These are phyloP conservation scores for Colletotrichum phormii DNA, from an alignment of 2,329 filamentous ascomycete species.

Conservation along the genomic window DNA sequence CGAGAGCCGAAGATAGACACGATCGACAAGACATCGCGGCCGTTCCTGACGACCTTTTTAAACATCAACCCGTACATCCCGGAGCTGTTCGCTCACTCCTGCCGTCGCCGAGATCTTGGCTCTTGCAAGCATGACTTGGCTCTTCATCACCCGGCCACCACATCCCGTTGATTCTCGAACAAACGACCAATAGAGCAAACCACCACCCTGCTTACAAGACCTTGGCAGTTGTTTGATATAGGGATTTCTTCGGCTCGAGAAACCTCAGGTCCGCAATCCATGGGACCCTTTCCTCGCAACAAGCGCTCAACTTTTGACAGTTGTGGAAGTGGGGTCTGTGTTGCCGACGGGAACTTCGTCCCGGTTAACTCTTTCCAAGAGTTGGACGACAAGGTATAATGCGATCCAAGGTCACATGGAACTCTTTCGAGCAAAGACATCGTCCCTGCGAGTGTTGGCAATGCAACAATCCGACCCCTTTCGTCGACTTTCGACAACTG, in stretches of 20 bases:
- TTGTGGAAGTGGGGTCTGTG: background rate
- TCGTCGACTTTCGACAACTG: background rate
- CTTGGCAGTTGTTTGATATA: slow-evolving; percentile 25
- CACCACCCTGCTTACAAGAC: slow-evolving; percentile 17
- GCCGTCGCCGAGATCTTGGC: slow-evolving; percentile 27
- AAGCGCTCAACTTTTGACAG: background rate
- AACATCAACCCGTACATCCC: background rate
- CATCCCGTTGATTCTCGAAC: background rate
- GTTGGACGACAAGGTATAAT: background rate
- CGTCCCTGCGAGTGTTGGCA: background rate
- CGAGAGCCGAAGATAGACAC: slow-evolving; percentile 22
- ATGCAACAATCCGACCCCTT: background rate
- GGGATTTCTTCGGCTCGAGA: background rate
- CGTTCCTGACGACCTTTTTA: background rate
- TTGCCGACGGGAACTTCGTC: background rate
- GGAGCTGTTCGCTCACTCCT: background rate
- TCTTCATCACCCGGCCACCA: slow-evolving; percentile 6
- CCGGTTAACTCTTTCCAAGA: background rate
- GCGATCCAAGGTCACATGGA: background rate
- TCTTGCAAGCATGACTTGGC: slow-evolving; percentile 15
- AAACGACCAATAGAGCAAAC: background rate
- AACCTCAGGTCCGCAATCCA: background rate
- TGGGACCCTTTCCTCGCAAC: background rate
- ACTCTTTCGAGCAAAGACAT: background rate
- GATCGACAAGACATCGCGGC: slow-evolving; percentile 12